These are phyloP conservation scores for Alternaria brassicicola DNA, from an alignment of 2,329 filamentous ascomycete species.

Conservation along the genomic window DNA sequence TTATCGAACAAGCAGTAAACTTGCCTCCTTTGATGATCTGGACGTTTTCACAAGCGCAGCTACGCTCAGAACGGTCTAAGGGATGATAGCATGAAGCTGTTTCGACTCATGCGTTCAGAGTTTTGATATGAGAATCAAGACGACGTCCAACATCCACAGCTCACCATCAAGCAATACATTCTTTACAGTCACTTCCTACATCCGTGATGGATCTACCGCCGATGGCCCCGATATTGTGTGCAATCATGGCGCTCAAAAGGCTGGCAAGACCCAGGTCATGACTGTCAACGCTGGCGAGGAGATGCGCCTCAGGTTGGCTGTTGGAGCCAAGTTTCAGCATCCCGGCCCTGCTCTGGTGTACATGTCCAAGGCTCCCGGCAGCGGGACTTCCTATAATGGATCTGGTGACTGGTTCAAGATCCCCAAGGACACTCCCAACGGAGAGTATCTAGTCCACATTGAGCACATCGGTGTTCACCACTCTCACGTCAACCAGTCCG, in stretches of 20 bases:
- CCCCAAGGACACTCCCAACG: conserved; percentile 47
- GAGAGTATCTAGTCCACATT: conserved; percentile 53
- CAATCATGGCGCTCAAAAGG: conserved; percentile 28
- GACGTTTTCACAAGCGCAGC: not conserved
- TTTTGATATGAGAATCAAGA: not conserved
- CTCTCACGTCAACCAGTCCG: conserved; percentile 40
- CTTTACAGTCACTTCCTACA: conserved; percentile 5
- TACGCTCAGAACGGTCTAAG: not conserved
- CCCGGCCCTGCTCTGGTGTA: conserved; percentile 34
- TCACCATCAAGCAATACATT: conserved; percentile 1
- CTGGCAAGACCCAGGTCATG: conserved; percentile 20
- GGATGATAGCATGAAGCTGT: not conserved
- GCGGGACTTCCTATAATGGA: conserved; percentile 27
- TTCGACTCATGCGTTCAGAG: not conserved
- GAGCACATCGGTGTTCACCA: conserved; percentile 51
- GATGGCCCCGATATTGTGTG: conserved; percentile 35
- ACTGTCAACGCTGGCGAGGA: conserved; percentile 32
- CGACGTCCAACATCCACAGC: not conserved
- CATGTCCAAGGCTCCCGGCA: conserved; percentile 37
- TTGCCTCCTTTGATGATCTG: not conserved
- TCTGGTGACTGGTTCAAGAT: conserved; percentile 46
- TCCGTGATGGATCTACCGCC: conserved; percentile 27
- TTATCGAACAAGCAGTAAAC: not conserved
- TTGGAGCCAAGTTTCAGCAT: conserved; percentile 32
- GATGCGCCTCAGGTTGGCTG: conserved; percentile 27